Conservation (phyloP, 2,329 filamentous ascomycete species). For the Ceratocystis papillata region DNA sequence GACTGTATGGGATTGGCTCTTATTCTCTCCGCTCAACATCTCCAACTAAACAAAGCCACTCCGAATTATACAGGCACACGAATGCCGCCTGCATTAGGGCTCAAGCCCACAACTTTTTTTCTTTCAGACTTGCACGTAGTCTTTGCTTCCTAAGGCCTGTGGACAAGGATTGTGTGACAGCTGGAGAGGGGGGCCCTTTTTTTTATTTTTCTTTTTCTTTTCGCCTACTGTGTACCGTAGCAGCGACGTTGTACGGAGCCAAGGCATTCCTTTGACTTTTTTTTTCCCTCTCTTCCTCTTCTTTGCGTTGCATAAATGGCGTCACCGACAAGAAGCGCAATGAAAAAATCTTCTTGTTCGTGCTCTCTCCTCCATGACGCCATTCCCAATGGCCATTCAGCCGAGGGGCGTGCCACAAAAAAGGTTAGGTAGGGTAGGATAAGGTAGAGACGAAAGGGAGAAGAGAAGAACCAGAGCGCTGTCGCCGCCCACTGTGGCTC, state of each 20-base stretch:
- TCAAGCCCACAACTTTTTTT: background rate
- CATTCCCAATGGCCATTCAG: background rate
- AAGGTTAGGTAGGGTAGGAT: background rate
- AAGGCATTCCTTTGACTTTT: background rate
- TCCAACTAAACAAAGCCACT: too few species aligned
- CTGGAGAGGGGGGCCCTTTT: too few species aligned
- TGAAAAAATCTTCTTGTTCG: background rate
- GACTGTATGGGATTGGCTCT: background rate
- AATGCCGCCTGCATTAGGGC: background rate
- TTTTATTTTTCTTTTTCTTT: too few species aligned
- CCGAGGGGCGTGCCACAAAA: background rate
- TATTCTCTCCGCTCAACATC: too few species aligned
- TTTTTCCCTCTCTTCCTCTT: background rate
- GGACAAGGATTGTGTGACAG: too few species aligned
- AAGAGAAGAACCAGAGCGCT: background rate
- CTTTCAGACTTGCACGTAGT: background rate
- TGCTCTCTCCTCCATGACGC: background rate
- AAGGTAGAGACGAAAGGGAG: constrained; percentile 7
- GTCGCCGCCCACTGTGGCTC: constrained; percentile 7
- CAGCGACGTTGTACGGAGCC: background rate
- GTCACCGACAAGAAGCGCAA: background rate
- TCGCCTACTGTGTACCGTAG: too few species aligned
- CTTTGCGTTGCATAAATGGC: background rate
- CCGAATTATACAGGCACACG: too few species aligned
- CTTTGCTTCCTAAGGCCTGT: too few species aligned